Evolutionary conservation across 2,329 filamentous ascomycete genomes (phyloP).

Genomic region (Catunica adiposa): DNA sequence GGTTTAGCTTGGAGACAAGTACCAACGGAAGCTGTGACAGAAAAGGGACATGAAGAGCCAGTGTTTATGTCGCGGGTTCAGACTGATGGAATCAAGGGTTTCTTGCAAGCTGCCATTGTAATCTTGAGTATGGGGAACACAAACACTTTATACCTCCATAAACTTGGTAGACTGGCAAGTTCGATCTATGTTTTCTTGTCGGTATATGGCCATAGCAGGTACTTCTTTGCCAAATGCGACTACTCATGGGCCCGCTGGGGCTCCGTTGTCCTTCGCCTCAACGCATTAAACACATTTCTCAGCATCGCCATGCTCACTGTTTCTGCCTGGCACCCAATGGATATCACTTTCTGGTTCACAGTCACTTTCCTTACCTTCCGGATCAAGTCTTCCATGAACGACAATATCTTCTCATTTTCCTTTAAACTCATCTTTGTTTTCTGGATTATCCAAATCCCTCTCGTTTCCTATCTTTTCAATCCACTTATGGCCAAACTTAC

Average conservation of each 20-base stretch:
- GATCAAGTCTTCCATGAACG: constrained; percentile 7
- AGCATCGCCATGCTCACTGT: neutral
- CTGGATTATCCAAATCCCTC: constrained; percentile 1
- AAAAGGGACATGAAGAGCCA: constrained; percentile 15
- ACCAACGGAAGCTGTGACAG: neutral
- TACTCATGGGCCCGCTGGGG: constrained; percentile 38
- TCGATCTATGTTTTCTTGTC: constrained; percentile 46
- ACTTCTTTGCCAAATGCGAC: constrained; percentile 39
- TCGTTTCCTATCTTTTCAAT: constrained; percentile 10
- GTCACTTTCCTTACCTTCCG: constrained; percentile 4
- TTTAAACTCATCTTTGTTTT: constrained; percentile 12
- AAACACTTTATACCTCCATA: constrained; percentile 35
- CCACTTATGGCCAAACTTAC: neutral
- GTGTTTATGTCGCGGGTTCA: constrained; percentile 33
- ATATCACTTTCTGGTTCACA: constrained; percentile 9
- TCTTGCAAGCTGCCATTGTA: constrained; percentile 39
- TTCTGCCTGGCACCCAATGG: neutral
- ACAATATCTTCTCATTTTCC: constrained; percentile 7
- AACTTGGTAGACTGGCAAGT: constrained; percentile 36
- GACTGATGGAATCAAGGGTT: constrained; percentile 49
- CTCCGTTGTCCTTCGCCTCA: constrained; percentile 38
- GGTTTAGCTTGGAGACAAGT: neutral
- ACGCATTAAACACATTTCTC: constrained; percentile 29
- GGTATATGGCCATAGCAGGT: constrained; percentile 43
- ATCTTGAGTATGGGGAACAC: constrained; percentile 39